Conservation (phyloP, 495 filamentous ascomycete genomes). For the Talaromyces liani region DNA sequence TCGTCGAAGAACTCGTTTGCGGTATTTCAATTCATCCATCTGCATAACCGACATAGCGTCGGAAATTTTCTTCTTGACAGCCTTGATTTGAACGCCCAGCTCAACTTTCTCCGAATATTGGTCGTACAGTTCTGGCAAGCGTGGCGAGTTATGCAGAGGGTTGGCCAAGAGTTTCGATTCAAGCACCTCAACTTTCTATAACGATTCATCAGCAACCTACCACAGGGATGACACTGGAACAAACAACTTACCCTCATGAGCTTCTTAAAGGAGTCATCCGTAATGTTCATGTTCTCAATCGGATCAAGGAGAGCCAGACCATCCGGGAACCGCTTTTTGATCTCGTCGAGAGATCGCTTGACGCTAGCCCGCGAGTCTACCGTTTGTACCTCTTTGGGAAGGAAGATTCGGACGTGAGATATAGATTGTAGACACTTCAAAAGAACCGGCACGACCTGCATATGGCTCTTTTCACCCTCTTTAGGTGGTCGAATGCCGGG, state of each 20-base stretch:
- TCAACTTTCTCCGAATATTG: conserved; percentile 75
- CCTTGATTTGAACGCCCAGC: conserved; percentile 70
- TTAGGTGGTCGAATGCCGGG: conserved; percentile 53
- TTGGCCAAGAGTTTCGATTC: conserved; percentile 86
- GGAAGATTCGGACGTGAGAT: conserved; percentile 66
- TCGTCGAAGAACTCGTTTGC: conserved; percentile 94
- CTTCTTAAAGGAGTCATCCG: conserved; percentile 86
- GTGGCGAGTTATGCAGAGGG: conserved; percentile 81
- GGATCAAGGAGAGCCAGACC: conserved; percentile 84
- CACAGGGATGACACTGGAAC: not conserved
- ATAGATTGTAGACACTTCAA: conserved; percentile 77
- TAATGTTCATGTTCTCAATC: conserved; percentile 90
- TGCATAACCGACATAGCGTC: conserved; percentile 80
- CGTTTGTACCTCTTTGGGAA: conserved; percentile 64
- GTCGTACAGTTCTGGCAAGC: conserved; percentile 72
- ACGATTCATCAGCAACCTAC: conserved; percentile 8
- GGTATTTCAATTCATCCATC: conserved; percentile 88
- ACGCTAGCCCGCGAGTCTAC: conserved; percentile 55
- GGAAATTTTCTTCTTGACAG: conserved; percentile 75
- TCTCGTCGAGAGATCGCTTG: conserved; percentile 63
- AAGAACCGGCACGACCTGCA: conserved; percentile 80
- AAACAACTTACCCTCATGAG: conserved; percentile 57
- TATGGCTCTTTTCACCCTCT: conserved; percentile 59
- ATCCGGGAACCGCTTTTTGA: conserved; percentile 82
- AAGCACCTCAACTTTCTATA: conserved; percentile 86